A percentile compares a stretch with the other conserved stretches of the same genome.
These are phyloP conservation scores for Leptodontidium sp. DNA, from an alignment of 2,329 filamentous ascomycete genomes.

Conservation along the genomic window DNA sequence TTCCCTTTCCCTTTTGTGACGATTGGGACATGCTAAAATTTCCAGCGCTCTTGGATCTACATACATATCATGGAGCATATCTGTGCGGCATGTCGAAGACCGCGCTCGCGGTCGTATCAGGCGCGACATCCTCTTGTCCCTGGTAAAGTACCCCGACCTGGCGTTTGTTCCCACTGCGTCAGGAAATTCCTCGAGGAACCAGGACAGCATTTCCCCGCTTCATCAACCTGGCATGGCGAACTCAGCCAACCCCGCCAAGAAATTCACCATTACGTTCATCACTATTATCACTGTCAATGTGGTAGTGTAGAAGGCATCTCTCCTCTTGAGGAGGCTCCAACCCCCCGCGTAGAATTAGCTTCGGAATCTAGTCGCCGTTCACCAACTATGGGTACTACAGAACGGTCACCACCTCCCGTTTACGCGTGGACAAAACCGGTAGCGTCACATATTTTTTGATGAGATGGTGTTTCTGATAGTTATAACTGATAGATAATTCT, in stretches of 20 bases:
- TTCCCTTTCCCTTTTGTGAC: too few relatives aligned
- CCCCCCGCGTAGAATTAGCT: neutral
- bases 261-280: conserved; percentile 2
- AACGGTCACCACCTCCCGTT: neutral
- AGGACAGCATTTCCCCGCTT: neutral
- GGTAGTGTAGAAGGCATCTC: neutral
- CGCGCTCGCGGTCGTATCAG: neutral
- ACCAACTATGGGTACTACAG: neutral
- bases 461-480: too few relatives aligned
- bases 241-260: neutral
- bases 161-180: neutral
- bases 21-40: too few relatives aligned
- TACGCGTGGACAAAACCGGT: conserved; percentile 4
- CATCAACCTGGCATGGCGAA: neutral
- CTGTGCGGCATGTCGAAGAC: neutral
- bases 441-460: conserved; percentile 2
- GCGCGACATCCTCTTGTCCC: neutral
- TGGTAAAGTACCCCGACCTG: neutral
- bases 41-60: neutral
- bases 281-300: neutral
- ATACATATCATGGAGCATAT: conserved; percentile 6
- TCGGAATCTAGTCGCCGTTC: neutral
- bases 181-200: neutral
- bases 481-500: too few relatives aligned
- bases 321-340: neutral